Evolutionary conservation across 2,329 filamentous ascomycete species (phyloP).

Genomic region (Aspergillus sp.): DNA sequence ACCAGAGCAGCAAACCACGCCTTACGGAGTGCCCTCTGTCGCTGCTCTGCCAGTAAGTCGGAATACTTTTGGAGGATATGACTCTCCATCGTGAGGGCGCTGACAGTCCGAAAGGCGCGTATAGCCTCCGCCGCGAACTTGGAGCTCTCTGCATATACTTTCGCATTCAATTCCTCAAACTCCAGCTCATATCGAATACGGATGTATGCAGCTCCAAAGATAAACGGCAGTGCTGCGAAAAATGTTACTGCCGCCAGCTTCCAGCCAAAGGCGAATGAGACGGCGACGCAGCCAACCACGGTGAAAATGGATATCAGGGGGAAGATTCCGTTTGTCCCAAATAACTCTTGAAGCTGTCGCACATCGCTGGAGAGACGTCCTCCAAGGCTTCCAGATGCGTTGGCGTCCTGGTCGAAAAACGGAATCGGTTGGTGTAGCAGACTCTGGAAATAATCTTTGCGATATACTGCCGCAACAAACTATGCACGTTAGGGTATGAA

Average conservation of each 20-base stretch:
- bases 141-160: slow-evolving; percentile 70
- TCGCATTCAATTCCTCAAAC: slow-evolving; percentile 67
- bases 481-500: not conserved
- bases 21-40: slow-evolving; percentile 59
- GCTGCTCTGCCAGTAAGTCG: slow-evolving; percentile 57
- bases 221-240: slow-evolving; percentile 57
- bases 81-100: slow-evolving; percentile 68
- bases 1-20: slow-evolving; percentile 62
- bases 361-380: not conserved
- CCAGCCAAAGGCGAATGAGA: slow-evolving; percentile 73
- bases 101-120: slow-evolving; percentile 69
- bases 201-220: slow-evolving; percentile 50
- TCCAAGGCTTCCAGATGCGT: not conserved
- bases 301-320: slow-evolving; percentile 66
- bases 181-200: slow-evolving; percentile 63
- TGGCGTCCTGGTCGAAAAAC: not conserved
- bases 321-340: slow-evolving; percentile 47
- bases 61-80: slow-evolving; percentile 64
- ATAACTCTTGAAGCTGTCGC: slow-evolving; percentile 44
- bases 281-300: slow-evolving; percentile 61
- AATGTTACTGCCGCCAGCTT: slow-evolving; percentile 69
- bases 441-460: not conserved
- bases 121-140: slow-evolving; percentile 74
- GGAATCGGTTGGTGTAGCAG: not conserved
- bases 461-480: not conserved